phyloP scores from a whole-genome alignment of 257 asterid species.

The Parsonsia alboflavescens region DNA sequence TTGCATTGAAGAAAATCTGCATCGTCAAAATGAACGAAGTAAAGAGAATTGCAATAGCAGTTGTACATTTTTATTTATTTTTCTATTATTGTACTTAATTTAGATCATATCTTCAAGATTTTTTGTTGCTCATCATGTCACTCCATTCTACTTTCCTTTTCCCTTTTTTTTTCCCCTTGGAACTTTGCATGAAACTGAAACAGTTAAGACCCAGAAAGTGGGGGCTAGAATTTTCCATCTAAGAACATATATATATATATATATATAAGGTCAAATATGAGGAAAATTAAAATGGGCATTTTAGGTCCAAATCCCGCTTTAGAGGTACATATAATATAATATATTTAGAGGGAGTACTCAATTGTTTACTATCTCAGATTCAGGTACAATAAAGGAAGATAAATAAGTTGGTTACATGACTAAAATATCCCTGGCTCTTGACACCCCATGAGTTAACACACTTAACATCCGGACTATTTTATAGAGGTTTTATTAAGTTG shows the following conservation, averaged over 20 bases:
- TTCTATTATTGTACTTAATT: background rate
- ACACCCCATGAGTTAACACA: too few species aligned
- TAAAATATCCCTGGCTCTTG: too few species aligned
- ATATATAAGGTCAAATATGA: background rate
- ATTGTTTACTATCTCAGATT: too few species aligned
- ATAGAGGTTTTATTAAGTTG: too few species aligned
- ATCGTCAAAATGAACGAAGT: background rate
- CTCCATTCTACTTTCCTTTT: background rate
- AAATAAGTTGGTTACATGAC: too few species aligned
- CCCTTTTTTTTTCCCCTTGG: too few species aligned
- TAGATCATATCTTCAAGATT: background rate
- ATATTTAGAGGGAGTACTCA: too few species aligned
- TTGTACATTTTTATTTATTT: background rate
- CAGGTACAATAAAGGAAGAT: too few species aligned
- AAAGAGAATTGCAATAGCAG: background rate
- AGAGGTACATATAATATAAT: background rate
- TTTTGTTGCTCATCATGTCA: background rate
- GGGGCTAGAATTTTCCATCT: background rate
- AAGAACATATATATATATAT: too few species aligned
- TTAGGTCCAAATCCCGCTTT: constrained; percentile 5
- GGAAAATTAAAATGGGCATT: background rate
- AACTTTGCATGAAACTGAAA: background rate
- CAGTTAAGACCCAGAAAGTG: background rate
- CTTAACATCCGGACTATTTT: too few species aligned
- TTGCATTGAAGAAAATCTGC: background rate